Evolutionary conservation across 1,284 basidiomycete species (phyloP).

Genomic region (Apiotrichum porosum): DNA sequence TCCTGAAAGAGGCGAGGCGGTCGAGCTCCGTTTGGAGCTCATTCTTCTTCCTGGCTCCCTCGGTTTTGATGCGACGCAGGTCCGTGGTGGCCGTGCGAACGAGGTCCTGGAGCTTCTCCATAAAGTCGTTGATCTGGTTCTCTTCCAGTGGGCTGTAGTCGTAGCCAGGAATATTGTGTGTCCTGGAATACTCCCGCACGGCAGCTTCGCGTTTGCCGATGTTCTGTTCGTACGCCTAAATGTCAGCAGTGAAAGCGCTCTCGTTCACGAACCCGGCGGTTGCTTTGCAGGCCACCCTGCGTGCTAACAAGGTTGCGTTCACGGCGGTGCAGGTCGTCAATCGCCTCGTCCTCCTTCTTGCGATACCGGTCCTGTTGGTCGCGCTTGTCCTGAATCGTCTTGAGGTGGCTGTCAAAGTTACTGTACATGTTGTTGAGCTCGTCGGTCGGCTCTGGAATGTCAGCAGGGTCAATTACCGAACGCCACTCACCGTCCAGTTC

Average conservation of each 20-base stretch:
- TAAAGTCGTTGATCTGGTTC: constrained; percentile 33
- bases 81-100: constrained; percentile 37
- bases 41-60: constrained; percentile 36
- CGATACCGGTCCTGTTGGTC: constrained; percentile 32
- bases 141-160: constrained; percentile 49
- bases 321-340: constrained; percentile 32
- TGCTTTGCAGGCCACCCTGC: constrained; percentile 37
- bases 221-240: constrained; percentile 69
- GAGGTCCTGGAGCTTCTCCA: constrained; percentile 37
- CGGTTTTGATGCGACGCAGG: constrained; percentile 34
- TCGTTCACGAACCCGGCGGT: constrained; percentile 38
- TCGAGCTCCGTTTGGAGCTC: constrained; percentile 42
- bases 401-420: constrained; percentile 61
- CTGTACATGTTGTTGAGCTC: constrained; percentile 64
- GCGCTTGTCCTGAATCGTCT: constrained; percentile 31
- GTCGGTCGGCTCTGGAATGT: constrained; percentile 64
- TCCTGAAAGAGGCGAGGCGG: constrained; percentile 27
- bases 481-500: constrained; percentile 63
- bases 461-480: neutral
- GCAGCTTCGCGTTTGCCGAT: constrained; percentile 66
- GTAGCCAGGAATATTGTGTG: constrained; percentile 69
- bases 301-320: constrained; percentile 33
- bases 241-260: neutral
- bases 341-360: constrained; percentile 35
- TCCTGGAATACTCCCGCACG: constrained; percentile 65